Base-by-base conservation (phyloP, 441 rosid species). In the Bruguiera hainesii region DNA sequence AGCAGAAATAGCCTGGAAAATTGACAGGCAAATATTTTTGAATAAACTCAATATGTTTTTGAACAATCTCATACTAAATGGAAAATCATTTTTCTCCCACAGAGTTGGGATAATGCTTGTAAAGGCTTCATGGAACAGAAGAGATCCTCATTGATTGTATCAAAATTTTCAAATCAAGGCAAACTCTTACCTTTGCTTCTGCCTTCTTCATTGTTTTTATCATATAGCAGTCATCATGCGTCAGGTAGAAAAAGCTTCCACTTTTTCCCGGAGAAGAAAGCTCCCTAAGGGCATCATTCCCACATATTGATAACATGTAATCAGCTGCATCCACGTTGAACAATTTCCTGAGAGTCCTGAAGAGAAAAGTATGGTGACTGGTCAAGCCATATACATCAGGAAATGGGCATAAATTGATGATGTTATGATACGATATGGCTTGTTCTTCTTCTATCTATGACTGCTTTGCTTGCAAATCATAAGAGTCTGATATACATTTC, bases 241-340 rank as follows among this genome's bases (percentile, higher is more conserved):
- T 95, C 53, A 95, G 73, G 81, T 95, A 95, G 79, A 95, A 95
- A 72, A 92, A 95, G 69, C 97, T 90, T 65, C 98, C 99, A 78
- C 99, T 96, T 78, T 96, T 96, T 29, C 99, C 98, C 0, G 97
- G 97, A 63, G 98, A 96, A 50, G 98, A 90, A 52, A 96, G 92
- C 81, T 96, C 99, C 55, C 99, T 84, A 72, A 96, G 97, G 5
- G 94, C 99, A 70, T 93, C 97, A 65, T 93, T 87, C 29, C 98
- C 98, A 63, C 99, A 96, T 67, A 96, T 85, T 2, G 97, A 90
- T 60, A 93, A 25, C 99, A 96, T 93, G 80, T 93, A 96, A 78
- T 96, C 98, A 37, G 97, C 98, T 65, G 98, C 86, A 23, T 96
- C 99, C 65, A 93, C 92, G 69, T 75, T 78, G 81, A 96, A 96